Evolutionary conservation across 1,139 yeast species (phyloP).

Genomic region (Pichia sp.): DNA sequence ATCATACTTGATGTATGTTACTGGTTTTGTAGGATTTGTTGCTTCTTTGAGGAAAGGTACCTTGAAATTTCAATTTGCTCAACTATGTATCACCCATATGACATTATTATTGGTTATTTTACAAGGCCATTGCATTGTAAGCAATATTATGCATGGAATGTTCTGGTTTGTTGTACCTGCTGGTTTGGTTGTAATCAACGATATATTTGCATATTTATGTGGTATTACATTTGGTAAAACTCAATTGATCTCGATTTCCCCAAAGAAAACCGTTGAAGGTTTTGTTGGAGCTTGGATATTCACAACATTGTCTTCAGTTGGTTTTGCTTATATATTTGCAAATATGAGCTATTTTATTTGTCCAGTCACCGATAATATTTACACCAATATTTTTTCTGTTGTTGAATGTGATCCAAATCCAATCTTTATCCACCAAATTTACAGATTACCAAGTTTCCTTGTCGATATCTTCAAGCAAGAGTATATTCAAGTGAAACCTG

Average conservation of each 20-base stretch:
- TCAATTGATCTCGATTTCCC: constrained; percentile 86
- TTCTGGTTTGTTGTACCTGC: constrained; percentile 94
- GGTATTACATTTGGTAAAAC: constrained; percentile 96
- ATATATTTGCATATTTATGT: constrained; percentile 91
- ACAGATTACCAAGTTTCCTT: constrained; percentile 64
- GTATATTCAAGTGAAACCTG: constrained; percentile 67
- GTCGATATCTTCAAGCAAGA: constrained; percentile 38
- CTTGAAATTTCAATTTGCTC: constrained; percentile 88
- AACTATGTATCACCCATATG: constrained; percentile 92
- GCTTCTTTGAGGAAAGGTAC: constrained; percentile 83
- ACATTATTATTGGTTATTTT: constrained; percentile 81
- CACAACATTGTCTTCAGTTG: constrained; percentile 68
- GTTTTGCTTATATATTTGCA: constrained; percentile 57
- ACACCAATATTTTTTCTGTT: constrained; percentile 44
- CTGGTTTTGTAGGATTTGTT: constrained; percentile 88
- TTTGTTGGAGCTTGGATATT: constrained; percentile 97
- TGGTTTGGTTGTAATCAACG: constrained; percentile 86
- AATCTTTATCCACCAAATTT: constrained; percentile 73
- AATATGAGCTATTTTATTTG: constrained; percentile 75
- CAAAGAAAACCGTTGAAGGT: constrained; percentile 96
- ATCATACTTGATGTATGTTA: constrained; percentile 73
- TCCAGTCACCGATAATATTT: constrained; percentile 48
- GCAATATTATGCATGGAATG: constrained; percentile 81
- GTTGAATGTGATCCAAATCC: constrained; percentile 79
- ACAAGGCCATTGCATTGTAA: constrained; percentile 90